A percentile compares a stretch with the other conserved stretches of the same genome.
Evolutionary conservation across 1,284 basidiomycete species (phyloP).

Genomic region (Psilocybe mexicana): DNA sequence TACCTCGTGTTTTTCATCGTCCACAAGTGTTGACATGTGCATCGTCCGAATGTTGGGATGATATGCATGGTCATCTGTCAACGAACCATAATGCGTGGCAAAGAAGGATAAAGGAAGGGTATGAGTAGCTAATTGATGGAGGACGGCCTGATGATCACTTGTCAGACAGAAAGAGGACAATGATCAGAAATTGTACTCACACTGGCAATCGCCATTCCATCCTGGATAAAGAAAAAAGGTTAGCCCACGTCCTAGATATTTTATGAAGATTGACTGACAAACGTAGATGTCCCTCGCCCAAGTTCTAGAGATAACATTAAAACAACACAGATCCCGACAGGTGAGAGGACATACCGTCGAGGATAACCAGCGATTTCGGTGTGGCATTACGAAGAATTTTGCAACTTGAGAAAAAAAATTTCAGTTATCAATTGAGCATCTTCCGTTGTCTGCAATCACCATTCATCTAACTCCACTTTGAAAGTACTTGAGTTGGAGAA

Average conservation of each 20-base stretch:
- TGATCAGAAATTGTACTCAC: slow-evolving; percentile 39
- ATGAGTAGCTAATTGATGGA: slow-evolving; percentile 90
- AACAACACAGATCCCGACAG: slow-evolving; percentile 6
- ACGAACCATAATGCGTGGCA: slow-evolving; percentile 85
- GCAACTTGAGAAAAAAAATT: slow-evolving; percentile 50
- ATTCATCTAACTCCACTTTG: slow-evolving; percentile 96
- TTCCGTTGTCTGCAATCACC: slow-evolving; percentile 41
- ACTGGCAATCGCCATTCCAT: slow-evolving; percentile 94
- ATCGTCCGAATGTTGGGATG: slow-evolving; percentile 93
- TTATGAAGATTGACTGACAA: slow-evolving; percentile 48
- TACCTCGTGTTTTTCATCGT: slow-evolving; percentile 86
- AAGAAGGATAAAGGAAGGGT: slow-evolving; percentile 86
- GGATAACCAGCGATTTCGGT: slow-evolving; percentile 87
- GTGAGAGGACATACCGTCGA: slow-evolving; percentile 70
- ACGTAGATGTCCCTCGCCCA: slow-evolving; percentile 86
- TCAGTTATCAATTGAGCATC: slow-evolving; percentile 6
- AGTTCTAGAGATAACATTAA: slow-evolving; percentile 57
- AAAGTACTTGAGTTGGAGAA: slow-evolving; percentile 94
- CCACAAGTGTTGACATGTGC: slow-evolving; percentile 92
- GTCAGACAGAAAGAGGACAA: slow-evolving; percentile 5
- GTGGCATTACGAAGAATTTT: slow-evolving; percentile 92
- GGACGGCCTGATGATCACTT: slow-evolving; percentile 61
- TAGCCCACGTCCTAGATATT: not conserved
- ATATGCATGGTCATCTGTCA: slow-evolving; percentile 86
- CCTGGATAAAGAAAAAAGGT: slow-evolving; percentile 43